Evolutionary conservation across 768 basidiomycete species (phyloP).

Genomic region (button mushroom (Agaricus bisporus)): DNA sequence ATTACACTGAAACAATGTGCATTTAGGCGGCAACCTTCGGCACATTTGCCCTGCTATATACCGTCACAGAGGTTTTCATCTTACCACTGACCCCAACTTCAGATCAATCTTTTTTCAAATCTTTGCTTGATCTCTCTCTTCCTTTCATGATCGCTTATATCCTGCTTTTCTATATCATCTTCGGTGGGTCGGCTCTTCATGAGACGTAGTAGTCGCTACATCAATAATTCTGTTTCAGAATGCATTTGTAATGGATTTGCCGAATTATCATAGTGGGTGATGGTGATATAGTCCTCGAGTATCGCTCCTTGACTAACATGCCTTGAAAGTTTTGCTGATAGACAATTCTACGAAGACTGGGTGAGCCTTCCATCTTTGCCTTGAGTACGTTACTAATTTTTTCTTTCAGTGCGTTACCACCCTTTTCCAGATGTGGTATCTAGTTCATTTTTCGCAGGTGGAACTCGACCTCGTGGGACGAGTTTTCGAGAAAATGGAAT

Average conservation of each 20-base stretch:
- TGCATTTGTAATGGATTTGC: slow-evolving; percentile 97
- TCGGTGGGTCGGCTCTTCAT: slow-evolving; percentile 42
- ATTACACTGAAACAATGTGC: slow-evolving; percentile 16
- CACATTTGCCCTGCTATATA: slow-evolving; percentile 89
- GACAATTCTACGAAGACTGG: slow-evolving; percentile 98
- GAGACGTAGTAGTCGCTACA: neutral
- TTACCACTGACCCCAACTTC: slow-evolving; percentile 69
- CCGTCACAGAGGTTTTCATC: slow-evolving; percentile 93
- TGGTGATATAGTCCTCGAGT: slow-evolving; percentile 17
- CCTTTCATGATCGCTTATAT: slow-evolving; percentile 94
- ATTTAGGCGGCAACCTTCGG: slow-evolving; percentile 83
- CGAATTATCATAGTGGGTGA: slow-evolving; percentile 75
- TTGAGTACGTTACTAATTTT: neutral
- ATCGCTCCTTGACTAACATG: slow-evolving; percentile 1
- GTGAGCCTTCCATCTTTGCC: slow-evolving; percentile 25
- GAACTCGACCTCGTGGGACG: slow-evolving; percentile 97
- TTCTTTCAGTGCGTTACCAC: neutral
- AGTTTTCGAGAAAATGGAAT: slow-evolving; percentile 98
- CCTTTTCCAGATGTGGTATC: neutral
- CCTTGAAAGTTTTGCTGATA: slow-evolving; percentile 78
- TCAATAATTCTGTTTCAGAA: slow-evolving; percentile 38
- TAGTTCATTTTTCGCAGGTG: slow-evolving; percentile 43
- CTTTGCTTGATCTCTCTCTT: slow-evolving; percentile 78
- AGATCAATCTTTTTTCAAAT: slow-evolving; percentile 67
- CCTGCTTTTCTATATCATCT: slow-evolving; percentile 80